A percentile compares a stretch with the other conserved stretches of the same genome.
phyloP scores from a whole-genome alignment of 345 rosid genomes.

The Citrus unshiu region DNA sequence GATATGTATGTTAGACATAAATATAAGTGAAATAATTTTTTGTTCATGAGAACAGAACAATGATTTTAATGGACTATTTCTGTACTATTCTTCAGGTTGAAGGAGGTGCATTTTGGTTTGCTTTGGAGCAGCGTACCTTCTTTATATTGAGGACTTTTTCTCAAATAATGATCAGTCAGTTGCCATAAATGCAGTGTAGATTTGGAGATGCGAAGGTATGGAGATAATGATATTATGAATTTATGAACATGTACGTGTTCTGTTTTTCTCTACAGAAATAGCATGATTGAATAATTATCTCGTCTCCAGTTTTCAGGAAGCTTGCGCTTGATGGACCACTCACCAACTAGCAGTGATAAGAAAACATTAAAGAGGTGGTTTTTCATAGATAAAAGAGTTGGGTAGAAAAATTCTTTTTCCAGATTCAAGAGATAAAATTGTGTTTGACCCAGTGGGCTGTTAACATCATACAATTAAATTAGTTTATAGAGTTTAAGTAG shows the following conservation, averaged over 20 bases:
- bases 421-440: background rate
- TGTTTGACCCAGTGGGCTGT: conserved; percentile 12
- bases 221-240: background rate
- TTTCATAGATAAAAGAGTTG: conserved; percentile 86
- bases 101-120: conserved; percentile 3
- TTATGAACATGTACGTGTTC: background rate
- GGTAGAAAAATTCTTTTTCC: conserved; percentile 28
- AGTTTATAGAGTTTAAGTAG: conserved; percentile 12
- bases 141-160: background rate
- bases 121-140: background rate
- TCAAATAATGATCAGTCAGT: conserved; percentile 29
- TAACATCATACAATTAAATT: conserved; percentile 4
- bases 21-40: background rate
- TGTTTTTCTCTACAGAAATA: background rate
- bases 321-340: conserved; percentile 64
- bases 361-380: conserved; percentile 93
- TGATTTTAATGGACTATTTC: background rate
- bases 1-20: too few species aligned
- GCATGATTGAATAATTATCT: conserved; percentile 2
- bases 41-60: background rate
- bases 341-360: conserved; percentile 65
- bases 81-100: conserved; percentile 2
- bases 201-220: conserved; percentile 70
- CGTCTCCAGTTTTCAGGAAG: conserved; percentile 44
- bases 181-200: conserved; percentile 40